Base-by-base conservation (phyloP, 2,329 filamentous ascomycete species). In the Colletotrichum sp. region DNA sequence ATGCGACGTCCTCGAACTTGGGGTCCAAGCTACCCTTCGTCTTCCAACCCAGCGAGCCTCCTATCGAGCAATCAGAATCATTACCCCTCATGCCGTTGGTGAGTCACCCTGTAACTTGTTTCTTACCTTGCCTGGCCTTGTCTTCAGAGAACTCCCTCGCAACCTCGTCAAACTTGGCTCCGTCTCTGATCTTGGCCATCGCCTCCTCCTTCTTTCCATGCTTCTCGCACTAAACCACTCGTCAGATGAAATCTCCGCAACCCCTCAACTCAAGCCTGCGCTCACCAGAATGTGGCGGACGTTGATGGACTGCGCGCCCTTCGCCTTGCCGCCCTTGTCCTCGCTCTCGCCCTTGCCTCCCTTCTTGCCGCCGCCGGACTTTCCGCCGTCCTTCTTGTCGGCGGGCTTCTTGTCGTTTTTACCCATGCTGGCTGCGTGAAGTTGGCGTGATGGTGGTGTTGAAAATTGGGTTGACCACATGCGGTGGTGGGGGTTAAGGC, bases 151-250 rank as follows among this genome's bases (percentile, higher is more conserved):
- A 94, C 79, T 93, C 91, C 69, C 91, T 87, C 12, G 94, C 94
- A 8, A 96, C 93, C 64, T 94, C 92, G 79, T 95, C 94, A 81
- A 96, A 96, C 80, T 93, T 95, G 67, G 88, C 88, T 2, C 94
- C 93, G 5, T 88, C 90, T 52, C 89, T 89, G 68, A 96, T 84
- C 85, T 95, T 93, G 72, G 89, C 90, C 19, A 95, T 83, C 1
- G 94, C 94, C 82, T 95, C 93, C 81, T 95, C 94, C 82, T 95
- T 96, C 84, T 93, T 95, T n/a, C 88, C 86, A 82, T 95, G 92
- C 82, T 96, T 96, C 82, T 93, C 93, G 80, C 94, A 96, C 86
- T 93, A 64, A 27, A 8, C 13, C 36, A 19, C 6, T 19, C 19
- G 66, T 77, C 61, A 74, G 66, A 22, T 63, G 8, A 19, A 63